Percentiles rank a stretch among this genome's conserved stretches.
Conservation (phyloP, 371 early-diverging fungal species). For the Choanephora cucurbitarum region DNA sequence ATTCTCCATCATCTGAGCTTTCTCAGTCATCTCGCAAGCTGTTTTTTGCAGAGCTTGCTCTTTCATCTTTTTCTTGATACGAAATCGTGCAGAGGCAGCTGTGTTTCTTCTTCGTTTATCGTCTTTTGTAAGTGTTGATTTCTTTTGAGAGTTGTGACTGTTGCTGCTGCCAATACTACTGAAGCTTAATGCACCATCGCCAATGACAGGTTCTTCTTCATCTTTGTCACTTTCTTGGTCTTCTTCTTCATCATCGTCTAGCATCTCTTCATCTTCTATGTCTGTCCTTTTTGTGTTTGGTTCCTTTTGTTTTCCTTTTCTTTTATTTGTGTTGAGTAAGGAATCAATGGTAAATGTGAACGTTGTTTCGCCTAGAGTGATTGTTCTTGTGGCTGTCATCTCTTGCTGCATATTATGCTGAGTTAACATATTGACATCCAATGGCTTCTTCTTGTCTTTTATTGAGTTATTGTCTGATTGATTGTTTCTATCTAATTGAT, state of each 20-base stretch:
- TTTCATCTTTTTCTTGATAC: constrained; percentile 88
- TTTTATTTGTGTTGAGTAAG: neutral
- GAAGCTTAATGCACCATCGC: constrained; percentile 15
- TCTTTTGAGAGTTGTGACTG: constrained; percentile 2
- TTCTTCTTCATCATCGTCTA: neutral
- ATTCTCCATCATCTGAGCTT: constrained; percentile 70
- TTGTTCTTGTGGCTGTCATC: neutral
- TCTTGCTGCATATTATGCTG: constrained; percentile 6
- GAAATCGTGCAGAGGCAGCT: constrained; percentile 93
- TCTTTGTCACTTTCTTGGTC: constrained; percentile 3
- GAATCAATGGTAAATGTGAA: neutral
- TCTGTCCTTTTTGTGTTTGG: neutral
- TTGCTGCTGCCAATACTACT: constrained; percentile 10
- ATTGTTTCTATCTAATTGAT: neutral
- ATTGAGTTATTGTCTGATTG: neutral
- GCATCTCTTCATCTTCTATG: neutral
- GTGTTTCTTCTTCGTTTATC: constrained; percentile 95
- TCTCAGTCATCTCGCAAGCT: constrained; percentile 81
- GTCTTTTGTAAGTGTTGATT: constrained; percentile 47
- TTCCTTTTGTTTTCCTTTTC: constrained; percentile 3
- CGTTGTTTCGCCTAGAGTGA: neutral
- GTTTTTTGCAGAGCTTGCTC: constrained; percentile 86
- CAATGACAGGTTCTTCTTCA: constrained; percentile 12
- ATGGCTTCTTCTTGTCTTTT: neutral
- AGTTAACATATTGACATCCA: neutral